phyloP scores from a whole-genome alignment of 2,329 filamentous ascomycete species.

The Neocucurbitaria cava region DNA sequence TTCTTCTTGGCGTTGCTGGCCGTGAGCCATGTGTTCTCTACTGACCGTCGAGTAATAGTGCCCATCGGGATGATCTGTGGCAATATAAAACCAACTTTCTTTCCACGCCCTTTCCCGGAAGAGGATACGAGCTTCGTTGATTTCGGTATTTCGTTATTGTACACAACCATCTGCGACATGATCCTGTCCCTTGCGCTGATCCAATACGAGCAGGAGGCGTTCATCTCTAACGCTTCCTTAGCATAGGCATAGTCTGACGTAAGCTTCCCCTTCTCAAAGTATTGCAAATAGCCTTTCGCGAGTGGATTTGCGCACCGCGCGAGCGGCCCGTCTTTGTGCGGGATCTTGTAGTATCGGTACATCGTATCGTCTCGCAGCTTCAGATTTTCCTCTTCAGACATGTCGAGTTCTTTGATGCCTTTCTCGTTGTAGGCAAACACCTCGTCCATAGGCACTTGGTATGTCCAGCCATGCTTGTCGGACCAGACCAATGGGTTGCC shows the following conservation, averaged over 20 bases:
- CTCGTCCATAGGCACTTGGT: constrained; percentile 72
- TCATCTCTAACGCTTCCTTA: constrained; percentile 97
- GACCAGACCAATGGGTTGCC: constrained; percentile 92
- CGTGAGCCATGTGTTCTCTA: constrained; percentile 98
- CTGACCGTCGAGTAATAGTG: constrained; percentile 89
- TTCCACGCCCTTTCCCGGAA: constrained; percentile 24
- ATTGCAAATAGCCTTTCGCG: constrained; percentile 87
- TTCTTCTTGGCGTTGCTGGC: constrained; percentile 97
- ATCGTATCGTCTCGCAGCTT: constrained; percentile 69
- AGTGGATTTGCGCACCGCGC: constrained; percentile 86
- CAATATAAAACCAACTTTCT: constrained; percentile 78
- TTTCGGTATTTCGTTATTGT: constrained; percentile 66
- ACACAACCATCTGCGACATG: constrained; percentile 93
- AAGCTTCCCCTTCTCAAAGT: constrained; percentile 88
- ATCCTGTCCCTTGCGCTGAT: constrained; percentile 95
- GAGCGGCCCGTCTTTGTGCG: constrained; percentile 91
- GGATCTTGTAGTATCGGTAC: constrained; percentile 86
- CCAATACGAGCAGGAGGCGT: constrained; percentile 98
- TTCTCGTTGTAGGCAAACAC: constrained; percentile 71
- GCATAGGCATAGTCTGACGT: constrained; percentile 89
- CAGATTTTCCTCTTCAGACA: constrained; percentile 74
- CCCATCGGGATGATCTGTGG: constrained; percentile 98
- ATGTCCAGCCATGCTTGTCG: constrained; percentile 91
- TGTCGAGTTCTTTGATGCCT: constrained; percentile 76
- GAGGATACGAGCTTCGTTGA: constrained; percentile 31